phyloP scores from a whole-genome alignment of 2,329 filamentous ascomycete genomes.

The Ophiostoma australiae region DNA sequence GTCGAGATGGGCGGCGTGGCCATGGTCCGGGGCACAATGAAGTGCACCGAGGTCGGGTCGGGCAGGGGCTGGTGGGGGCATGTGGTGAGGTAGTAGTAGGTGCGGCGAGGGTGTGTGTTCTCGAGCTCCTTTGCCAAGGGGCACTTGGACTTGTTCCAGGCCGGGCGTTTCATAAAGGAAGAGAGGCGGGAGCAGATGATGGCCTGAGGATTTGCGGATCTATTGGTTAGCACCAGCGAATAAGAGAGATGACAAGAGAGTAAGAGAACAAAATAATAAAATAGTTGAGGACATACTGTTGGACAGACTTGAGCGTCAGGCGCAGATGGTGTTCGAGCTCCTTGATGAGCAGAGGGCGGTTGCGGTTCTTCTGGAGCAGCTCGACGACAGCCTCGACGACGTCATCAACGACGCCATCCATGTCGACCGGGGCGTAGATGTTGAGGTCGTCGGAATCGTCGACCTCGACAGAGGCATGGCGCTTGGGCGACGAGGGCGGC shows the following conservation, averaged over 20 bases:
- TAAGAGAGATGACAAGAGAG: too few relatives aligned
- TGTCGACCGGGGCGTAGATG: slow-evolving; percentile 56
- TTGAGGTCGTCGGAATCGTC: slow-evolving; percentile 9
- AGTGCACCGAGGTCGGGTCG: slow-evolving; percentile 47
- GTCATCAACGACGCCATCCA: slow-evolving; percentile 84
- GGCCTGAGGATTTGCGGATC: slow-evolving; percentile 90
- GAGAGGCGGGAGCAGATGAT: slow-evolving; percentile 91
- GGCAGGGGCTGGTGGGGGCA: slow-evolving; percentile 77
- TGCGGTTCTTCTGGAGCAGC: slow-evolving; percentile 82
- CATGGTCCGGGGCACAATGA: slow-evolving; percentile 49
- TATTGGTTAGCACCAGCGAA: slow-evolving; percentile 37
- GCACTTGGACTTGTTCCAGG: slow-evolving; percentile 75
- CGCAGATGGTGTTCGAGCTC: slow-evolving; percentile 80
- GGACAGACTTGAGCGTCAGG: slow-evolving; percentile 71
- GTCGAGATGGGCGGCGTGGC: slow-evolving; percentile 81
- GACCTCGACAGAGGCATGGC: slow-evolving; percentile 39
- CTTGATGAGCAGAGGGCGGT: slow-evolving; percentile 90
- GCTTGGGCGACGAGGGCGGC: slow-evolving; percentile 68
- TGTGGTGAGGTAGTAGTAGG: slow-evolving; percentile 95
- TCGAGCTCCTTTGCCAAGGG: slow-evolving; percentile 91
- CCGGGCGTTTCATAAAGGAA: slow-evolving; percentile 80
- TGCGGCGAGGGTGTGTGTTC: slow-evolving; percentile 84
- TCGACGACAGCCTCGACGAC: slow-evolving; percentile 88
- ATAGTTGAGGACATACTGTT: slow-evolving; percentile 69
- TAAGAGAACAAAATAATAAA: neutral